Conservation (phyloP, 208 protist genomes). For the Blastocrithidia nonstop region DNA sequence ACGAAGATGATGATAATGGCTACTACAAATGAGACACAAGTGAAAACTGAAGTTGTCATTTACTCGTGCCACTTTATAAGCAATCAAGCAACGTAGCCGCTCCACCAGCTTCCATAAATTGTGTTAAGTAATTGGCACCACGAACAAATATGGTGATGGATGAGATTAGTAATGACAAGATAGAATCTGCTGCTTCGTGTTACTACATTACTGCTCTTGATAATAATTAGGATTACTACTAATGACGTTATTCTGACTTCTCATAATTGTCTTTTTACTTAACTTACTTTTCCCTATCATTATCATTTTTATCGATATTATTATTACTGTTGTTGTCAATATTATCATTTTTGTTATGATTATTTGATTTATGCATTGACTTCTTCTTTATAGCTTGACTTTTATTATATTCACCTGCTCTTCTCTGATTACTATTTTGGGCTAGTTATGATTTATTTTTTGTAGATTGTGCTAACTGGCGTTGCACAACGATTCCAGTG, state of each 20-base stretch:
- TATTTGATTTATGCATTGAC: too few species aligned
- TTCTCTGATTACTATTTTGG: too few species aligned
- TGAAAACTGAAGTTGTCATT: background rate
- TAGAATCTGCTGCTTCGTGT: background rate
- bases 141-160: constrained; percentile 61
- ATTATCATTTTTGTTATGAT: too few species aligned
- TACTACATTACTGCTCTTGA: background rate
- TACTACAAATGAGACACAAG: background rate
- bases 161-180: constrained; percentile 31
- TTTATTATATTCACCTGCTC: too few species aligned
- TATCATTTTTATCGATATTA: background rate
- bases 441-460: too few species aligned
- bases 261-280: too few species aligned
- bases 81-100: constrained; percentile 44
- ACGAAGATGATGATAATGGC: background rate
- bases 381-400: too few species aligned
- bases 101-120: constrained; percentile 59
- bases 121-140: constrained; percentile 52
- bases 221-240: background rate
- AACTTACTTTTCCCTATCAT: too few species aligned
- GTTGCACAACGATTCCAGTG: too few species aligned
- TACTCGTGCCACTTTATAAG: constrained; percentile 10
- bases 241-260: too few species aligned
- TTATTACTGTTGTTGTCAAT: constrained; percentile 2
- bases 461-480: too few species aligned